Evolutionary conservation across 2,329 filamentous ascomycete genomes (phyloP).

Genomic region (Metarhizium rileyi): DNA sequence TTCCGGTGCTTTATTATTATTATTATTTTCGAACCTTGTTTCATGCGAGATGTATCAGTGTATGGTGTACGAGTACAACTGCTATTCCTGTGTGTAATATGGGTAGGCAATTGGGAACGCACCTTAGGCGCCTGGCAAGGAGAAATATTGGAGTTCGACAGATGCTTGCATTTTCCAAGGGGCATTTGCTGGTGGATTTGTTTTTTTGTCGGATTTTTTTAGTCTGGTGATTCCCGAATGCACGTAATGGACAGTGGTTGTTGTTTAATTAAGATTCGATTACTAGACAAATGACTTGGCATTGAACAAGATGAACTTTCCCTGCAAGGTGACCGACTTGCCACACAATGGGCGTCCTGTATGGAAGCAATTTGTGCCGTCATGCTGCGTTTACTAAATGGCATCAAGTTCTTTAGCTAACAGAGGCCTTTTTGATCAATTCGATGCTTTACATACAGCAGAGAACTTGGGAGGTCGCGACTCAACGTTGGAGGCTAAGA

Average conservation of each 20-base stretch:
- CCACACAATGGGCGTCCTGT: background rate
- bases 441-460: too few relatives aligned
- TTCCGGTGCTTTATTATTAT: background rate
- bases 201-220: background rate
- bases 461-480: too few relatives aligned
- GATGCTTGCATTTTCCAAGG: background rate
- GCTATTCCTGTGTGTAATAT: background rate
- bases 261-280: constrained; percentile 1
- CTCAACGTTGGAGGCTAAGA: too few relatives aligned
- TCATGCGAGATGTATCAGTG: background rate
- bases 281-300: background rate
- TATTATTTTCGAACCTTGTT: background rate
- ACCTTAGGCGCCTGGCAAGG: background rate
- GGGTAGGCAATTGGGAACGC: background rate
- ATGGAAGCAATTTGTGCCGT: too few relatives aligned
- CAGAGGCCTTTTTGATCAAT: too few relatives aligned
- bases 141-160: background rate
- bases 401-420: too few relatives aligned
- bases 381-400: too few relatives aligned
- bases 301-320: background rate
- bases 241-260: constrained; percentile 1
- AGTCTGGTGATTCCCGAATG: background rate
- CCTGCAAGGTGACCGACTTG: background rate
- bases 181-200: background rate
- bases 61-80: background rate